Percentiles rank a stretch among this genome's conserved stretches.
These are phyloP conservation scores for Monosporascus ibericus DNA, from an alignment of 2,329 filamentous ascomycete species.

Conservation along the genomic window DNA sequence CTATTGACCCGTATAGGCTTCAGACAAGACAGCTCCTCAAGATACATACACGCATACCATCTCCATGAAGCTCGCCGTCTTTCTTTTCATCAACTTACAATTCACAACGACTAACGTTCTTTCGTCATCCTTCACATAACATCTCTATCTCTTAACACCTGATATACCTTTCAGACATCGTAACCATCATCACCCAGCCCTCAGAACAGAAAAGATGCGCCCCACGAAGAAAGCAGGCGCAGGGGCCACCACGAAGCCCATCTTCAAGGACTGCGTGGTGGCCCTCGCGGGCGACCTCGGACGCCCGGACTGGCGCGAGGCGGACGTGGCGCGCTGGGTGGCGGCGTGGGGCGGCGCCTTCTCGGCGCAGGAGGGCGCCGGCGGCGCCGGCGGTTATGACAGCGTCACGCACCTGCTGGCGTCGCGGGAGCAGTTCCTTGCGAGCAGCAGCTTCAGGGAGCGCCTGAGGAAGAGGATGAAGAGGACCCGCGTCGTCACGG, in stretches of 20 bases:
- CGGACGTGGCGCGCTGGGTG: slow-evolving; percentile 63
- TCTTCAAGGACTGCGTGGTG: slow-evolving; percentile 50
- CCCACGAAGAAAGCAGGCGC: background rate
- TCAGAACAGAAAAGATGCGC: background rate
- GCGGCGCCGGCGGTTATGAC: slow-evolving; percentile 36
- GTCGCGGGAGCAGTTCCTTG: slow-evolving; percentile 52
- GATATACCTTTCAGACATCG: background rate
- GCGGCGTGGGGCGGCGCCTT: slow-evolving; percentile 55
- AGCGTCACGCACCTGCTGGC: slow-evolving; percentile 69
- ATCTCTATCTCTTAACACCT: background rate
- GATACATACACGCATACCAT: too few species aligned
- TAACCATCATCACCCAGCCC: background rate
- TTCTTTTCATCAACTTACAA: background rate
- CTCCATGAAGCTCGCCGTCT: background rate
- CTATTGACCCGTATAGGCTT: too few species aligned
- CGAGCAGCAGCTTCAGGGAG: too few species aligned
- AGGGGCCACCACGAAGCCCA: slow-evolving; percentile 11
- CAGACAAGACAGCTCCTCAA: too few species aligned
- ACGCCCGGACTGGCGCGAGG: slow-evolving; percentile 33
- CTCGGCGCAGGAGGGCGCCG: slow-evolving; percentile 39
- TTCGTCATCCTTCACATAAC: background rate
- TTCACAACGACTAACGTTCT: background rate
- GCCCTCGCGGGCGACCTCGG: slow-evolving; percentile 54
- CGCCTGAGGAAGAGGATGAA: slow-evolving; percentile 33
- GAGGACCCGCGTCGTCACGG: slow-evolving; percentile 36